Evolutionary conservation across 768 basidiomycete species (phyloP).

Genomic region (Pleurotus citrinopileatus): DNA sequence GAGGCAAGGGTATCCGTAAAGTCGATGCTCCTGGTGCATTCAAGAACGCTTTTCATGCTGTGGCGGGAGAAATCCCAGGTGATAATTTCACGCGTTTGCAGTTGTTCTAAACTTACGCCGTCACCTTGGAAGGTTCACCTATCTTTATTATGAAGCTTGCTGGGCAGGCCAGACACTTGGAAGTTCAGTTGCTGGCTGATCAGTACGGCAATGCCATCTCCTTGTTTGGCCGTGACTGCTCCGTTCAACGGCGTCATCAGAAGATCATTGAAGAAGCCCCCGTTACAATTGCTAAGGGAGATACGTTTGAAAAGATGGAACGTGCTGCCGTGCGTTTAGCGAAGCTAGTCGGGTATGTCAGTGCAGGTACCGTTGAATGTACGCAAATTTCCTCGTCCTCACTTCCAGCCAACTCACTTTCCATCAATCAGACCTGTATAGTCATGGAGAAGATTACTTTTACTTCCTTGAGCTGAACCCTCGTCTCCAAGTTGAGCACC

Average conservation of each 20-base stretch:
- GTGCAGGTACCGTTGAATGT: constrained; percentile 99
- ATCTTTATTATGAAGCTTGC: constrained; percentile 99
- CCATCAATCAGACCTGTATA: constrained; percentile 76
- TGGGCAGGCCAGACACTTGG: constrained; percentile 94
- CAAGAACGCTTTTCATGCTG: constrained; percentile 93
- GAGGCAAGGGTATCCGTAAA: constrained; percentile 98
- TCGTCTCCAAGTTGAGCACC: constrained; percentile 99
- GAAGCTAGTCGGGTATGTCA: constrained; percentile 98
- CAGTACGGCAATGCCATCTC: constrained; percentile 99
- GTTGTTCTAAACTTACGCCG: constrained; percentile 12
- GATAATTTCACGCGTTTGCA: constrained; percentile 17
- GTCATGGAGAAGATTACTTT: constrained; percentile 89
- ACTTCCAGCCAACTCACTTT: constrained; percentile 11
- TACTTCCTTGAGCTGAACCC: constrained; percentile 99
- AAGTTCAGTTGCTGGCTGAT: constrained; percentile 97
- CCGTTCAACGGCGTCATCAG: constrained; percentile 98
- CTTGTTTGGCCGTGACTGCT: constrained; percentile 98
- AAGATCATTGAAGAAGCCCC: constrained; percentile 99
- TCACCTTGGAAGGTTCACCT: constrained; percentile 68
- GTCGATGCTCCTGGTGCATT: constrained; percentile 85
- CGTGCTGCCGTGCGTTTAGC: constrained; percentile 99
- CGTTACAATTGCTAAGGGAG: constrained; percentile 91
- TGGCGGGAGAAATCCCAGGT: constrained; percentile 97
- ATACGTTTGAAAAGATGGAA: constrained; percentile 96
- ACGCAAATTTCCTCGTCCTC: constrained; percentile 22